phyloP scores from a whole-genome alignment of 1,284 basidiomycete genomes.

The Papiliotrema nemorosa region DNA sequence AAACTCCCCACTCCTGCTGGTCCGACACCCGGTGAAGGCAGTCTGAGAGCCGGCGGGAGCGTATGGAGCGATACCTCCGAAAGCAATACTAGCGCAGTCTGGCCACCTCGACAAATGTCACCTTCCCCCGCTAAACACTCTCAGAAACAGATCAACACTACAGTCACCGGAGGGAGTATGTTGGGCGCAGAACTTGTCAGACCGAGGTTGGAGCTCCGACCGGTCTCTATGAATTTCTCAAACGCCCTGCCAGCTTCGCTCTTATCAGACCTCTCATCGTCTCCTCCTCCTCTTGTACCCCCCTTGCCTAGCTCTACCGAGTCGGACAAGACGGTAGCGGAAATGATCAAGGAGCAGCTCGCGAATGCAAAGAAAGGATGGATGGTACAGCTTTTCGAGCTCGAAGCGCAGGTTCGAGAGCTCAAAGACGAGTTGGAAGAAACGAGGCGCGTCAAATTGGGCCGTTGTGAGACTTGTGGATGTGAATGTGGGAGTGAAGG shows the following conservation, averaged over 20 bases:
- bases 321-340: constrained; percentile 50
- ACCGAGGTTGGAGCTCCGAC: too few relatives aligned
- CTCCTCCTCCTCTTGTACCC: background rate
- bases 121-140: background rate
- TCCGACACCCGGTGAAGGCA: too few relatives aligned
- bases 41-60: too few relatives aligned
- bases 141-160: too few relatives aligned
- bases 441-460: constrained; percentile 48
- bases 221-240: too few relatives aligned
- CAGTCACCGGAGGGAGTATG: too few relatives aligned
- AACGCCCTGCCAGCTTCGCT: too few relatives aligned
- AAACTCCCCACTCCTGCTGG: background rate
- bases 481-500: too few relatives aligned
- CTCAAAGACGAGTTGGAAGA: constrained; percentile 64
- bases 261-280: background rate
- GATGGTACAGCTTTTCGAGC: constrained; percentile 68
- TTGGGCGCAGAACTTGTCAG: too few relatives aligned
- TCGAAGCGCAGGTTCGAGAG: constrained; percentile 68
- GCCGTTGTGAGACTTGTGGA: too few relatives aligned
- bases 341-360: constrained; percentile 60
- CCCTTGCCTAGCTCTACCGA: background rate
- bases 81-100: background rate
- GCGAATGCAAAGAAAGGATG: constrained; percentile 59
- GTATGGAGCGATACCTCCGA: background rate
- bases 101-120: background rate